Base-by-base conservation (phyloP, 140 eudicot genomes). In the Ambrosia hybrid region DNA sequence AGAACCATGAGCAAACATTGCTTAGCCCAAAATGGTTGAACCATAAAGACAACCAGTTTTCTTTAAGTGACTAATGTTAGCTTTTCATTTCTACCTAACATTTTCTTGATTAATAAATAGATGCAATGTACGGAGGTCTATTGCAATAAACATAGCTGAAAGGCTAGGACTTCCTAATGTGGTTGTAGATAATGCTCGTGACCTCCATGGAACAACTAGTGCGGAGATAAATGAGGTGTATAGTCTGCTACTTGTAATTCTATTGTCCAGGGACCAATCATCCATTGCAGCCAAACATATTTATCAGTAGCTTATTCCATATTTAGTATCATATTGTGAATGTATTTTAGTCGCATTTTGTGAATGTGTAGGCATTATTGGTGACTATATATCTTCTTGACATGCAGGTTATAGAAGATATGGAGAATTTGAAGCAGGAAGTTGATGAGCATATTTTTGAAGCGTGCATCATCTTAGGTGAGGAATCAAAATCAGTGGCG, bases 171-270 rank as follows among this genome's bases (percentile, higher is more conserved):
- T 94, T 12, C 97, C 97, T 12, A 51, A 67, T 45, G 79, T 41
- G 51, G 83, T 94, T 56, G 70, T 94, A 75, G 75, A 78, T 36
- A 73, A 80, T 76, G 97, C 99, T 57, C 97, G 97, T 71, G 80
- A 87, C 68, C 92, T 83, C 72, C 93, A 88, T 90, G 99, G 99
- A 83, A 81, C 96, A 51, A 85, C 96, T 65, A 94, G 97, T 80
- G 91, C 94, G 62, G 99, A 94, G 89, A 90, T 94, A 68, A 89
- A 94, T 76, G 92, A 94, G 96, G 99, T 93, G 57, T 78, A 68
- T 69, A 78, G 46, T 33, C 67, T 72, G 63, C 30, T 51, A 60
- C 76, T 56, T 53, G 6, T 65, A 53, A 16, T 16, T 51, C 14
- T 59, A 38, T 52, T 21, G 26, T 21, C 26, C 26, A 21, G 26